Conservation (phyloP, 495 filamentous ascomycete genomes). For the Choiromyces venosus region DNA sequence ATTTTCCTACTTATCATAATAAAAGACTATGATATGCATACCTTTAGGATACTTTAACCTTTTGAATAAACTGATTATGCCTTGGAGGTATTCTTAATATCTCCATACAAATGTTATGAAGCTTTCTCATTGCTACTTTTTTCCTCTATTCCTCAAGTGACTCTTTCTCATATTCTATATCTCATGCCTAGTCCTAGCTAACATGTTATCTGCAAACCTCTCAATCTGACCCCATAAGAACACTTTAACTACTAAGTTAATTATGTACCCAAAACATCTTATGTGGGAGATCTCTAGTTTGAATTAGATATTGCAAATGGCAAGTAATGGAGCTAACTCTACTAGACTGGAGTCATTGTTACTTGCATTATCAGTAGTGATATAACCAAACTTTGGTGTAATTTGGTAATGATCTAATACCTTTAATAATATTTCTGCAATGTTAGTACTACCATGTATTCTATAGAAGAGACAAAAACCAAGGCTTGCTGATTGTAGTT, state of each 20-base stretch:
- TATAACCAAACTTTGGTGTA: constrained; percentile 14
- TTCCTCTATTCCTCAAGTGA: neutral
- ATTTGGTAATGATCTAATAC: constrained; percentile 22
- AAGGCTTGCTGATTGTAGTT: neutral
- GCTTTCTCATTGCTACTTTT: neutral
- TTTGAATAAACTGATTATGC: neutral
- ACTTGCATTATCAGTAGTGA: neutral
- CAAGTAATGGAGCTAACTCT: neutral
- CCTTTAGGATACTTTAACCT: neutral
- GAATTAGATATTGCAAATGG: neutral
- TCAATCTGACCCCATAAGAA: constrained; percentile 1
- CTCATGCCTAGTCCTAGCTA: neutral
- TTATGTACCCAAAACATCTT: constrained; percentile 1
- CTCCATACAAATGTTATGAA: neutral
- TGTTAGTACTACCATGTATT: constrained; percentile 12
- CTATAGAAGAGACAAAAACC: neutral
- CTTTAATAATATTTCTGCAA: constrained; percentile 5
- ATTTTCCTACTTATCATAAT: neutral
- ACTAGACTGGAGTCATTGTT: too few species aligned
- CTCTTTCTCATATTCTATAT: neutral
- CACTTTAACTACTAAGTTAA: neutral
- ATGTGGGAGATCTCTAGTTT: neutral
- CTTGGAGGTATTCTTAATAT: neutral
- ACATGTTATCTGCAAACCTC: neutral
- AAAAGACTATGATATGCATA: neutral